These are phyloP conservation scores for Durotheca rogersii DNA, from an alignment of 495 filamentous ascomycete species.

Conservation along the genomic window DNA sequence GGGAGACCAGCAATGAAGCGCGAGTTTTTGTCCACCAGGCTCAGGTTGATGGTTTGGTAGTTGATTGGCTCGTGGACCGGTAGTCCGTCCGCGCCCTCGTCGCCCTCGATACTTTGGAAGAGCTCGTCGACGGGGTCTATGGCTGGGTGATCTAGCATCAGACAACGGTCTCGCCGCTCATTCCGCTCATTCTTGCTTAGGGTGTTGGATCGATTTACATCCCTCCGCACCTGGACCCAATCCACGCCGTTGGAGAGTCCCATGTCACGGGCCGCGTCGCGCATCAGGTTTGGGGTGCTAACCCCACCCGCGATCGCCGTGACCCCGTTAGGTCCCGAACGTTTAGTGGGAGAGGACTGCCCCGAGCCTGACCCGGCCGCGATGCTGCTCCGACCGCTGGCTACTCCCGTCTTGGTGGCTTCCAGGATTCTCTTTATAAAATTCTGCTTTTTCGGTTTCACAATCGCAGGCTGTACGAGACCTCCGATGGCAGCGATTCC, in stretches of 20 bases:
- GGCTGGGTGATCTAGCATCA: conserved; percentile 90
- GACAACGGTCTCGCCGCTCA: conserved; percentile 86
- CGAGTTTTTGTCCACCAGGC: conserved; percentile 90
- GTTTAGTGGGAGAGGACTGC: conserved; percentile 30
- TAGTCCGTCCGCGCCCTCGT: conserved; percentile 82
- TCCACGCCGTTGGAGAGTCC: conserved; percentile 67
- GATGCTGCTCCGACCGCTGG: conserved; percentile 83
- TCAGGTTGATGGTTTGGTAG: conserved; percentile 75
- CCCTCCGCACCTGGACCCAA: conserved; percentile 93
- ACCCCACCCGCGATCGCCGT: conserved; percentile 56
- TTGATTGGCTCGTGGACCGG: conserved; percentile 81
- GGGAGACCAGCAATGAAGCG: conserved; percentile 89
- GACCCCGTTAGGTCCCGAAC: conserved; percentile 41
- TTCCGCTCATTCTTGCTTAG: conserved; percentile 82
- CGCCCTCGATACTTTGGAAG: conserved; percentile 81
- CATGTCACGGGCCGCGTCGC: conserved; percentile 64
- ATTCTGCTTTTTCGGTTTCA: conserved; percentile 82
- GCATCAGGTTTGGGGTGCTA: conserved; percentile 35
- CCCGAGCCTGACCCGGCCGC: conserved; percentile 55
- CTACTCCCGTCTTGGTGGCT: conserved; percentile 89
- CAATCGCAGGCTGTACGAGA: conserved; percentile 62
- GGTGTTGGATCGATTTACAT: conserved; percentile 93
- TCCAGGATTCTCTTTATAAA: conserved; percentile 98
- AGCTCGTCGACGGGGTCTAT: conserved; percentile 87
- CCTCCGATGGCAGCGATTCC: conserved; percentile 66